Evolutionary conservation across 805 yeast genomes (phyloP), one percentile per base, ranked within the genome.

Genomic region (Ogataea glucozyma): DNA sequence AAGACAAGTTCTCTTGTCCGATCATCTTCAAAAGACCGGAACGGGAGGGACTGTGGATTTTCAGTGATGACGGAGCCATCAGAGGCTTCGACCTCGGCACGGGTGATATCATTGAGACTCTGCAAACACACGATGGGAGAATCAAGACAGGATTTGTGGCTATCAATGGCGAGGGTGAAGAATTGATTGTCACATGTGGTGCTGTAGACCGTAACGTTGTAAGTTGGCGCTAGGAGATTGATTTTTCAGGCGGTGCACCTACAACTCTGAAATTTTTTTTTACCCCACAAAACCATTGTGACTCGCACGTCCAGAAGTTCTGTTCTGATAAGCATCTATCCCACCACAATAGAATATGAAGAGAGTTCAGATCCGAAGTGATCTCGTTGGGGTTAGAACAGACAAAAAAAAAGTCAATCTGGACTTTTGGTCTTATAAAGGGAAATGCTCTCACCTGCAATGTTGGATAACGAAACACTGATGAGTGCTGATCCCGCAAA

Each of bases 1-100:
- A 85, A 59, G 88, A 83, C 53, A 81, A 81, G 57, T 84, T 70
- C 53, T 77, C 84, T 2, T 72, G 65, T 40, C 73, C 85, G 0
- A 52, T 66, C 11, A 57, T 84, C 3, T 23, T 54, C 2, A 21
- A 53, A 9, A 52, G 69, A 33, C 53, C 57, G 4, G 46, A 48
- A 7, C 49, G 49, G 14, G 53, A 62, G 19, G 90, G 89, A 0
- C 40, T 83, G 1, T 83, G 89, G 88, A 68, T 82, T 0, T 65
- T 75, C 37, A 82, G 88, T 3, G 89, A 84, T 49, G 89, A 83
- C 58, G 91, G 90, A 0, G 46, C 59, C 0, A 54, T 84, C 1
- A 58, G 88, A 33, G 89, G 88, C 0, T 55, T 83, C 8, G 83
- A 82, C 51, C 48, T 81, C 20, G 54, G 63, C 11, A 55, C 62